Evolutionary conservation across 2,329 filamentous ascomycete genomes (phyloP), one percentile per base, ranked within the genome.

Genomic region (Apiospora pterosperma): DNA sequence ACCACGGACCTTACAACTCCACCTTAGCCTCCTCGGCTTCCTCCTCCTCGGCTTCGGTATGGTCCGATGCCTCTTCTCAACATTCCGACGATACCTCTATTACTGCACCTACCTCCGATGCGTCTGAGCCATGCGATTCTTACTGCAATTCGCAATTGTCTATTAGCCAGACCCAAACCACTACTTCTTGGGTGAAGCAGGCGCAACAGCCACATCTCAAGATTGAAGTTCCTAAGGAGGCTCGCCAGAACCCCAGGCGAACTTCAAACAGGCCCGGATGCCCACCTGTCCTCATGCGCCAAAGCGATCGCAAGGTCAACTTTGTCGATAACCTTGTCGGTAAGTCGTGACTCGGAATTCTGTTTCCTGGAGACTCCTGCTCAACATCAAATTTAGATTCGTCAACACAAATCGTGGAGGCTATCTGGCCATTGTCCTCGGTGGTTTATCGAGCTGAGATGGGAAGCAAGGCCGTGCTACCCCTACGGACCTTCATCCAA

Each of bases 251-350:
- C 69, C 86, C 87, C 11, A 82, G 87, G 66, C 83, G 85, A 67
- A 86, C 84, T 61, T 83, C 80, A 65, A 78, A 83, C 65, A 83
- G 85, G 72, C 79, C 86, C 69, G 85, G 86, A 71, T 84, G 86
- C 72, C 91, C 92, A 72, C 92, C 95, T 61, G 81, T 90, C 65
- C 86, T 97, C 69, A 85, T 94, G 68, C 90, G 94, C 73, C 94
- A 97, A 82, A 88, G 89, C 74, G 93, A 97, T 80, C 92, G 94
- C 76, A 97, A 97, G 84, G 87, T 92, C 76, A 94, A 91, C 65
- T 97, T 98, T 76, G 95, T 98, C 80, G 94, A 97, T 79, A 96
- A 90, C 79, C 92, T 97, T 78, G 94, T 97, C 83, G 95, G 95
- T 97, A 93, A 92, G 95, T 84, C 77, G 72, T 75, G 73, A 78